Percentiles rank a stretch among this genome's conserved stretches.
Conservation (phyloP, 257 asterid species). For the Sherardia arvensis region DNA sequence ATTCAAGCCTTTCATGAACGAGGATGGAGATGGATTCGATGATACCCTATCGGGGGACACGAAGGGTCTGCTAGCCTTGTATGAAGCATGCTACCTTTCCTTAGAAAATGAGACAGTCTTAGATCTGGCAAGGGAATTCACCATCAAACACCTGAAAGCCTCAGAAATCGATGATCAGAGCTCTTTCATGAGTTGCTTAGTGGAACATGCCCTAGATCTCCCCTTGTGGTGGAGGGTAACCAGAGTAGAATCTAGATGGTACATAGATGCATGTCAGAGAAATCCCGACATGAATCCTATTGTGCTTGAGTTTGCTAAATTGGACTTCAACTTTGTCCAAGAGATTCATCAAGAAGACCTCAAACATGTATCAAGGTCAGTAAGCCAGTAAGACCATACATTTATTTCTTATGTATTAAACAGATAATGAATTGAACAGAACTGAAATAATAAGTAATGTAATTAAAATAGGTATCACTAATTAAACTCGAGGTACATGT, state of each 20-base stretch:
- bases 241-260: slow-evolving; percentile 15
- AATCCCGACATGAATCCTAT: background rate
- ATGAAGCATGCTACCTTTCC: slow-evolving; percentile 16
- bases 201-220: slow-evolving; percentile 13
- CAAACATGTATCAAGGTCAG: too few relatives aligned
- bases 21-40: slow-evolving; percentile 13
- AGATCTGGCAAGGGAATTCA: slow-evolving; percentile 12
- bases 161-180: too few relatives aligned
- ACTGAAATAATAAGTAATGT: too few relatives aligned
- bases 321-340: slow-evolving; percentile 18
- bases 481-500: too few relatives aligned
- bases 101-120: slow-evolving; percentile 2
- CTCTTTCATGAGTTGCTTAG: background rate
- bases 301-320: slow-evolving; percentile 10
- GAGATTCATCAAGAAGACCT: slow-evolving; percentile 7
- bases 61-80: slow-evolving; percentile 17
- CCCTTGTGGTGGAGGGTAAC: slow-evolving; percentile 11
- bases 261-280: slow-evolving; percentile 9
- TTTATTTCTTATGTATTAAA: too few relatives aligned
- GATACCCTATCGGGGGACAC: slow-evolving; percentile 7
- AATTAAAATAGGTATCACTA: too few relatives aligned
- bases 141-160: too few relatives aligned
- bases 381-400: too few relatives aligned
- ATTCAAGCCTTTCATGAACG: slow-evolving; percentile 13
- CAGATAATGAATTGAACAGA: too few relatives aligned